Evolutionary conservation across 371 early-diverging fungal species (phyloP), one percentile per base, ranked within the genome.

Genomic region (Amoeboaphelidium protococcarum): DNA sequence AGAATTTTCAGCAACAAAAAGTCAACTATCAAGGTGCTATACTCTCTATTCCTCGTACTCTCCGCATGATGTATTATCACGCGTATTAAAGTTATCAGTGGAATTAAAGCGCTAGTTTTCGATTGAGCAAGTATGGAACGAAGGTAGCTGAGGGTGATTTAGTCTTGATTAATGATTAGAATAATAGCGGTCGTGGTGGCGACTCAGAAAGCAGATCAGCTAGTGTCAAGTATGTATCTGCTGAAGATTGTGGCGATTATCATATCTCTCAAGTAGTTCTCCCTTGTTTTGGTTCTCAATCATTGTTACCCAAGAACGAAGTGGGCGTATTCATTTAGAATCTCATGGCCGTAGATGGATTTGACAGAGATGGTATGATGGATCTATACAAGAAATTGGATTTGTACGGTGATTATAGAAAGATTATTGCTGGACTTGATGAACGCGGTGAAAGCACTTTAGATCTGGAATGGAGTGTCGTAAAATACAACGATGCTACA

Each of bases 41-140:
- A 19, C 45, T 23, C 10, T 59, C 73, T 65, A 69, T 92, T 25
- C 88, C 91, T 23, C 69, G 84, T 48, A 80, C 82, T 56, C 66
- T 90, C 59, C 56, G 79, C 21, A 60, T 76, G 50, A 78, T 99
- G 74, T 99, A 99, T 61, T 64, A 84, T 23, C 97, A 99, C 63
- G 82, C 94, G 2, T 94, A 90, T 54, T 98, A 99, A 64, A 87
- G 89, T 27, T 82, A 68, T 52, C 64, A 94, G 22, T 99, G 96
- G 89, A 99, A 99, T 63, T 57, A 68, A 21, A 73, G 78, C 19
- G 84, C 80, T 2, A 73, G 81, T 31, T 72, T 76, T 54, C 69
- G 94, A 16, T 58, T 87, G 24, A 59, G 63, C 13, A 51, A 67
- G 26, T 80, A 70, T 56, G 95, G 94, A 13, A 56, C 50, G 10